Evolutionary conservation across 1,139 yeast species (phyloP).

Genomic region (Debaryomyces fabryi): DNA sequence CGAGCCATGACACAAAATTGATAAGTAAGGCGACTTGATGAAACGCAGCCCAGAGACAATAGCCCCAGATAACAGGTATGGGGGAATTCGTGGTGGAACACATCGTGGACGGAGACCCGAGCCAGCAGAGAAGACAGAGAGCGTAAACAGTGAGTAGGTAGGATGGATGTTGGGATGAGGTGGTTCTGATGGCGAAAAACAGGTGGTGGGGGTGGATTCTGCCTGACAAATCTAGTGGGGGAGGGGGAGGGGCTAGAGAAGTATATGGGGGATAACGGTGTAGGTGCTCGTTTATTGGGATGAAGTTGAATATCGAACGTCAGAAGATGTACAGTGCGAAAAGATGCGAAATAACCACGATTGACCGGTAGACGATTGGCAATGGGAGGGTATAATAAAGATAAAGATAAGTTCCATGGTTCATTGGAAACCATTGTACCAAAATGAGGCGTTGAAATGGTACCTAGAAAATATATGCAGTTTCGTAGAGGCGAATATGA

Average conservation of each 20-base stretch:
- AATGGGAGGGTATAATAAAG: no score
- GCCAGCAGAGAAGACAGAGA: background rate
- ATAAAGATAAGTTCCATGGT: no score
- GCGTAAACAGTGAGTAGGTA: background rate
- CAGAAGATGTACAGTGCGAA: background rate
- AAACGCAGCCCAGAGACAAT: background rate
- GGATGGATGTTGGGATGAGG: no score
- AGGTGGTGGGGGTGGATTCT: background rate
- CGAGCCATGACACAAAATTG: slow-evolving; percentile 1
- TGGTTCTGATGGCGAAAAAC: no score
- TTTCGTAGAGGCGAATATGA: background rate
- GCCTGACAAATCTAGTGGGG: background rate
- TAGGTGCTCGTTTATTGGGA: background rate
- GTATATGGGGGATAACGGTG: background rate
- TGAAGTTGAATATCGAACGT: background rate
- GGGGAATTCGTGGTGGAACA: background rate
- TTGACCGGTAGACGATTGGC: background rate
- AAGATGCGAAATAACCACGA: background rate
- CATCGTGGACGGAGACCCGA: background rate
- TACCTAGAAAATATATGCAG: background rate
- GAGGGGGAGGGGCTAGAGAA: background rate
- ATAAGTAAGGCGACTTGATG: background rate
- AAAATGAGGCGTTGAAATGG: no score
- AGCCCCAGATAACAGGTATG: background rate
- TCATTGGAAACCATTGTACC: no score